Conservation (phyloP, 2,329 filamentous ascomycete species). For the Talaromyces sp. region DNA sequence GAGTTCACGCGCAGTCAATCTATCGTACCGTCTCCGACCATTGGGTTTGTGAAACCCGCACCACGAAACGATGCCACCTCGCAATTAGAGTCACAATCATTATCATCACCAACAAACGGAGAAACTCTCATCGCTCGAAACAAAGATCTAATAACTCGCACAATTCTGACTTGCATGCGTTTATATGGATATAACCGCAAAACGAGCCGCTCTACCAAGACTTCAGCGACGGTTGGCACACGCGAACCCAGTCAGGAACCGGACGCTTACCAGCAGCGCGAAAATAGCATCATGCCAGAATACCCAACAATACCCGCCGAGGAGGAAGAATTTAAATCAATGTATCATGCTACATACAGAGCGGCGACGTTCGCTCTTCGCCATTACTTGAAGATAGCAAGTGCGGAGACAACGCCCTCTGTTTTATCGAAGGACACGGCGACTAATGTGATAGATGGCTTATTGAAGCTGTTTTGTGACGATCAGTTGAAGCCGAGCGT, state of each 20-base stretch:
- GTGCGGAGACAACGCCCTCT: constrained; percentile 15
- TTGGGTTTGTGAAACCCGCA: constrained; percentile 12
- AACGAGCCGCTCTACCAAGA: constrained; percentile 19
- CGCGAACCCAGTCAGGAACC: constrained; percentile 10
- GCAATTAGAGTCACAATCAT: constrained; percentile 12
- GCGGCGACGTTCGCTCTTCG: constrained; percentile 41
- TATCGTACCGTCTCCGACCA: constrained; percentile 3
- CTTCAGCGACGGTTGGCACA: constrained; percentile 17
- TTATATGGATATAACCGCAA: constrained; percentile 39
- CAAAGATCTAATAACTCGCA: constrained; percentile 38
- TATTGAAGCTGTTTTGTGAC: constrained; percentile 40
- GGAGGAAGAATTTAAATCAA: constrained; percentile 40
- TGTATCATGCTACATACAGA: constrained; percentile 43
- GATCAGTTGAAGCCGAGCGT: constrained; percentile 19
- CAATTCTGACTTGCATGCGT: constrained; percentile 41
- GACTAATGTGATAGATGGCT: constrained; percentile 38
- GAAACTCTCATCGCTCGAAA: constrained; percentile 33
- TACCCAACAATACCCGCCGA: not conserved
- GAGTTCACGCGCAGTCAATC: constrained; percentile 19
- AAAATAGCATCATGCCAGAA: not conserved
- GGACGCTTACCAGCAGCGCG: constrained; percentile 2
- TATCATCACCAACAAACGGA: constrained; percentile 22
- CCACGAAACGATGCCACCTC: not conserved
- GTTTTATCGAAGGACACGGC: constrained; percentile 35
- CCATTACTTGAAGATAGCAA: constrained; percentile 30